Evolutionary conservation across 1,139 yeast genomes (phyloP), one percentile per base, ranked within the genome.

Genomic region (Blastobotrys ciferrii): DNA sequence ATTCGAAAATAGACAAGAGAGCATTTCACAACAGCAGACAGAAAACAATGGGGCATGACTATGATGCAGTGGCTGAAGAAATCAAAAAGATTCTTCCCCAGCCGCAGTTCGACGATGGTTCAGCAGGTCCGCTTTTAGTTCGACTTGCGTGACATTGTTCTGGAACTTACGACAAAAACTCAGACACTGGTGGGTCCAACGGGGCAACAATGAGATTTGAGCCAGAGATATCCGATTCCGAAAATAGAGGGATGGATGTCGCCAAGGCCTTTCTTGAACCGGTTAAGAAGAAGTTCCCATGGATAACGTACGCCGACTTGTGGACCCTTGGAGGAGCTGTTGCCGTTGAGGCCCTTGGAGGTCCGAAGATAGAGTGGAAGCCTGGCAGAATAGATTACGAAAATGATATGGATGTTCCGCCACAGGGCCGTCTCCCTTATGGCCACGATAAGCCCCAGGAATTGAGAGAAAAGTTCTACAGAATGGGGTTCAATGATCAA

Each of bases 401-500:
- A 4, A 79, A 76, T 58, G 71, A 72, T 43, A 52, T 57, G 15
- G 71, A 72, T 54, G 84, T 80, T 1, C 86, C 87, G 6, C 80
- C 81, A 7, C 77, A 77, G 60, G 86, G 86, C 4, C 70, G 84
- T 42, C 67, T 82, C 44, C 87, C 87, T 13, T 95, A 87, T 66
- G 96, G 89, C 25, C 66, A 82, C 15, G 72, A 75, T 65, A 92
- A 83, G 55, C 81, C 85, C 13, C 69, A 71, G 45, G 88, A 88
- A 64, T 82, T 89, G 35, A 78, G 88, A 63, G 69, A 73, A 39
- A 76, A 84, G 47, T 86, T 84, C 67, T 69, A 67, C 49, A 79
- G 94, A 70, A 74, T 87, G 78, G 89, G 89, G 6, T 83, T 88
- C 67, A 74, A 75, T 56, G 96, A 88, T 60, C 79, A 82, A 66